A percentile compares a stretch with the other conserved stretches of the same genome.
Evolutionary conservation across 1,284 basidiomycete species (phyloP).

Genomic region (Schizophyllum commune): DNA sequence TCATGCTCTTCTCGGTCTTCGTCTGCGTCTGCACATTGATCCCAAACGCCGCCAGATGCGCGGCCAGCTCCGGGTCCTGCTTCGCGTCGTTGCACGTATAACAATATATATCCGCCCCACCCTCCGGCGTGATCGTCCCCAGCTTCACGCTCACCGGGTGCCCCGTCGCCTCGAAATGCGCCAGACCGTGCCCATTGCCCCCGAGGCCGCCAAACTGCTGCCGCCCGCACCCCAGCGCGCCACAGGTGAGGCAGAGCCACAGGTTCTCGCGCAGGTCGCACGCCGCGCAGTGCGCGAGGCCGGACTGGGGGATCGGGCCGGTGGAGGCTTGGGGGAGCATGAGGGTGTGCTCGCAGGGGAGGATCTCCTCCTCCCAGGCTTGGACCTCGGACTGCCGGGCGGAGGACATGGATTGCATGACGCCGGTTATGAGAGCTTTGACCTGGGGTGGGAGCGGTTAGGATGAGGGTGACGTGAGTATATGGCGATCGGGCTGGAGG

Average conservation of each 20-base stretch:
- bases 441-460: slow-evolving; percentile 32
- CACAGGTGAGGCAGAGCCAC: slow-evolving; percentile 94
- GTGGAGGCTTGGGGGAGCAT: slow-evolving; percentile 62
- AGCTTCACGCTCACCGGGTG: slow-evolving; percentile 91
- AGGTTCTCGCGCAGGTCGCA: slow-evolving; percentile 31
- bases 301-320: slow-evolving; percentile 47
- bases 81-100: slow-evolving; percentile 89
- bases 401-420: slow-evolving; percentile 82
- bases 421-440: slow-evolving; percentile 53
- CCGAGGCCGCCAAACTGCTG: slow-evolving; percentile 80
- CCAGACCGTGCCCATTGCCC: slow-evolving; percentile 88
- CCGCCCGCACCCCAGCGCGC: slow-evolving; percentile 91
- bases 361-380: slow-evolving; percentile 96
- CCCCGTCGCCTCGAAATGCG: slow-evolving; percentile 70
- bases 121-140: slow-evolving; percentile 96
- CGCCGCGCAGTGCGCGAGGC: slow-evolving; percentile 26
- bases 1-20: slow-evolving; percentile 98
- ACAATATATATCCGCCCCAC: slow-evolving; percentile 86
- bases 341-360: slow-evolving; percentile 82
- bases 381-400: slow-evolving; percentile 92
- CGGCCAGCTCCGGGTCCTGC: slow-evolving; percentile 71
- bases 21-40: slow-evolving; percentile 79
- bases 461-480: background rate
- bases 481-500: background rate
- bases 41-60: slow-evolving; percentile 78